Percentiles rank a stretch among this genome's conserved stretches.
phyloP scores from a whole-genome alignment of 1,284 basidiomycete species.

The Cryptococcus floricola region DNA sequence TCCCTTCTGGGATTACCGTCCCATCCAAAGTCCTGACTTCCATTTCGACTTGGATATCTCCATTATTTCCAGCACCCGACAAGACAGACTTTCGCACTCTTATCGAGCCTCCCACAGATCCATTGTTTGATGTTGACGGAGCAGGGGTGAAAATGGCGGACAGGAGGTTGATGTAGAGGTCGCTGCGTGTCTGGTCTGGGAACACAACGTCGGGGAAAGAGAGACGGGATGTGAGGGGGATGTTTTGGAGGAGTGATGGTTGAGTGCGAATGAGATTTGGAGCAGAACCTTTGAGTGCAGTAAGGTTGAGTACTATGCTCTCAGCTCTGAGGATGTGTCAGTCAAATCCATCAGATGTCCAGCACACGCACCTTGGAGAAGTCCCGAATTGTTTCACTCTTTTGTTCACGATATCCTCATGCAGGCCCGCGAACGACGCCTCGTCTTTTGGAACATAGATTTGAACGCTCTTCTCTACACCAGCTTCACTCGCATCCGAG shows the following conservation, averaged over 20 bases:
- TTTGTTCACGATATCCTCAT: slow-evolving; percentile 86
- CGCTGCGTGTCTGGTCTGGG: slow-evolving; percentile 86
- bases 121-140: slow-evolving; percentile 36
- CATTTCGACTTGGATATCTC: slow-evolving; percentile 82
- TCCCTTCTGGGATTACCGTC: slow-evolving; percentile 60
- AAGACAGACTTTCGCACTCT: slow-evolving; percentile 38
- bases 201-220: slow-evolving; percentile 96
- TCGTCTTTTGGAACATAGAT: slow-evolving; percentile 84
- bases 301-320: slow-evolving; percentile 80
- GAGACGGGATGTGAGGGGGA: slow-evolving; percentile 78
- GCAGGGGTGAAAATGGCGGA: slow-evolving; percentile 71
- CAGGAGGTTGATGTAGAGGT: slow-evolving; percentile 92
- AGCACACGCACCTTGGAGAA: slow-evolving; percentile 61
- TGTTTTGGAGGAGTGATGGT: slow-evolving; percentile 76
- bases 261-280: slow-evolving; percentile 75
- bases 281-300: slow-evolving; percentile 79
- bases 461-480: slow-evolving; percentile 77
- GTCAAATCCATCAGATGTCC: neutral
- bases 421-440: slow-evolving; percentile 81
- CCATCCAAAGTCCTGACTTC: slow-evolving; percentile 81
- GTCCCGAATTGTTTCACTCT: slow-evolving; percentile 79
- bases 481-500: slow-evolving; percentile 60
- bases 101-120: slow-evolving; percentile 28
- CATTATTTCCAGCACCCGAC: slow-evolving; percentile 18
- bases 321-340: slow-evolving; percentile 61